Evolutionary conservation across 2,329 filamentous ascomycete species (phyloP).

Genomic region (Aspergillus versicolor): DNA sequence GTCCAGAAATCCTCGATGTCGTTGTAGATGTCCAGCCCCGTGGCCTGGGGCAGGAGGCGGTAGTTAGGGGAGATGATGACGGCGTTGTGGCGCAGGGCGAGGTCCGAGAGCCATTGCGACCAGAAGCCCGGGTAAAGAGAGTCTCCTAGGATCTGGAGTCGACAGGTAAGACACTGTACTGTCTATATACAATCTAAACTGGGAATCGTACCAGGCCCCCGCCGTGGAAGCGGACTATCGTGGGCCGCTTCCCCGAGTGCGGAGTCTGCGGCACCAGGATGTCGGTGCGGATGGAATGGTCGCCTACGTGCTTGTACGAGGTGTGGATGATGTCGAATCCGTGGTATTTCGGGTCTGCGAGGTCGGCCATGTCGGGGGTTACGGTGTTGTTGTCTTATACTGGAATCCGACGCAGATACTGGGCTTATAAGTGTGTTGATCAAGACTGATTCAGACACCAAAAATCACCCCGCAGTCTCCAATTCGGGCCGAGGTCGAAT

Average conservation of each 20-base stretch:
- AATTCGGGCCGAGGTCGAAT: too few species aligned
- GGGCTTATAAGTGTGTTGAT: too few species aligned
- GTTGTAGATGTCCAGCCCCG: conserved; percentile 46
- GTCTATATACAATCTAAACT: not conserved
- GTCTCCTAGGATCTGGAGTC: conserved; percentile 30
- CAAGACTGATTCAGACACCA: too few species aligned
- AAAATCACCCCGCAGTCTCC: too few species aligned
- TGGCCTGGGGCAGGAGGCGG: conserved; percentile 53
- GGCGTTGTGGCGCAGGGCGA: conserved; percentile 41
- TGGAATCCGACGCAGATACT: too few species aligned
- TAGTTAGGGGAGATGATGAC: conserved; percentile 52
- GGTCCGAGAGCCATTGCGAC: conserved; percentile 38
- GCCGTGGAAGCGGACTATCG: conserved; percentile 47
- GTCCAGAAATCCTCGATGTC: conserved; percentile 51
- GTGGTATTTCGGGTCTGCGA: not conserved
- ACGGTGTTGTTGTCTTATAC: too few species aligned
- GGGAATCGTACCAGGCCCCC: conserved; percentile 39
- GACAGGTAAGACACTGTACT: conserved; percentile 4
- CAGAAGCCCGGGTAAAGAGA: conserved; percentile 29
- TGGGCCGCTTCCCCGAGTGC: conserved; percentile 35
- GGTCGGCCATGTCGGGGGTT: too few species aligned
- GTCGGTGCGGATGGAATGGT: conserved; percentile 35
- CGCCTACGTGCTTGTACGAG: conserved; percentile 42
- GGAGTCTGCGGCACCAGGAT: conserved; percentile 42
- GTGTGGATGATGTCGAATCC: conserved; percentile 42